These are phyloP conservation scores for Fusarium sublunatum DNA, from an alignment of 2,329 filamentous ascomycete species.

Conservation along the genomic window DNA sequence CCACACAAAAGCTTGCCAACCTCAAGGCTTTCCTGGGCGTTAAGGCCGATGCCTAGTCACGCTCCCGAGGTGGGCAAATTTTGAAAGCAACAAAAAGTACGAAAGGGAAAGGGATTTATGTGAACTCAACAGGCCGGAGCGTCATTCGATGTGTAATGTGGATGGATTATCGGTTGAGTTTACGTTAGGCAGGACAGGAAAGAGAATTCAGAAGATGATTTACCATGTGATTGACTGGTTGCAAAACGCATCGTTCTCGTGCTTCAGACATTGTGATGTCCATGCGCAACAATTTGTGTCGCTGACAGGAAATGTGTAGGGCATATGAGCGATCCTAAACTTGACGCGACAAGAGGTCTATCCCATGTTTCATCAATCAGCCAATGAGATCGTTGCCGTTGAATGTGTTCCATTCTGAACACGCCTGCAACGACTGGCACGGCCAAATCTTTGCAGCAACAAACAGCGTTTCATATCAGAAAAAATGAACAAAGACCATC, in stretches of 20 bases:
- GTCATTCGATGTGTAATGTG: not conserved
- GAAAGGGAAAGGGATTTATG: not conserved
- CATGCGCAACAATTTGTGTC: too few species aligned
- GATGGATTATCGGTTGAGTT: not conserved
- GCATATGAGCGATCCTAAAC: too few species aligned
- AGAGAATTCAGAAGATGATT: not conserved
- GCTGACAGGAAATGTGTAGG: too few species aligned
- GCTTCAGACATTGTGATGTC: not conserved
- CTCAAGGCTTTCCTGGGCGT: slow-evolving; percentile 26
- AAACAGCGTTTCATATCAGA: slow-evolving; percentile 4
- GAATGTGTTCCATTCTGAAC: not conserved
- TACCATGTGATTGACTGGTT: not conserved
- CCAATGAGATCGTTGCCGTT: too few species aligned
- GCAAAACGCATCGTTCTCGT: not conserved
- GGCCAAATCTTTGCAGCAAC: not conserved
- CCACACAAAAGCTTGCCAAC: not conserved
- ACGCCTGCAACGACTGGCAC: rapidly evolving
- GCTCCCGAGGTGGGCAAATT: too few species aligned
- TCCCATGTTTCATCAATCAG: too few species aligned
- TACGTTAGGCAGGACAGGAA: slow-evolving; percentile 1
- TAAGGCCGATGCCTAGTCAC: not conserved
- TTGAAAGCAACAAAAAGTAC: not conserved
- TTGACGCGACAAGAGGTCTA: too few species aligned
- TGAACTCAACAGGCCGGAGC: not conserved
- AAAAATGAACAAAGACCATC: slow-evolving; percentile 2